Evolutionary conservation across 257 asterid species (phyloP).

Genomic region (Fraxinus pennsylvanica): DNA sequence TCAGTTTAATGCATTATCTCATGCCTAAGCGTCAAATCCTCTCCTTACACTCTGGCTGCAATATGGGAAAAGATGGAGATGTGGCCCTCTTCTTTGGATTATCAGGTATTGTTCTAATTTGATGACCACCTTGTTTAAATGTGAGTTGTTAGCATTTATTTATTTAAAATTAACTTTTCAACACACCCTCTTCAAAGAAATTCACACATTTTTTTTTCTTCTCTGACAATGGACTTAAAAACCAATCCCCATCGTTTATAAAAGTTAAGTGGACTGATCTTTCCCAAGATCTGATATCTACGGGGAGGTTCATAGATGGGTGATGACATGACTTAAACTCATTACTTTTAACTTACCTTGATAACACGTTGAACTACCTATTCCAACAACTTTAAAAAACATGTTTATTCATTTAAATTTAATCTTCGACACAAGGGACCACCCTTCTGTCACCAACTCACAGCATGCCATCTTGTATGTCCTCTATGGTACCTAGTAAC

Average conservation of each 20-base stretch:
- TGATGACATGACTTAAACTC: too few relatives aligned
- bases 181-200: slow-evolving; percentile 2
- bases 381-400: background rate
- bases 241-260: background rate
- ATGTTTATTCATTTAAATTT: slow-evolving; percentile 41
- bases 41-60: slow-evolving; percentile 93
- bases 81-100: slow-evolving; percentile 94
- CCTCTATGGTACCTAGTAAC: background rate
- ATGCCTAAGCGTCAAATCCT: slow-evolving; percentile 94
- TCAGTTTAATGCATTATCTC: slow-evolving; percentile 94
- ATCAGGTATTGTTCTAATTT: slow-evolving; percentile 51
- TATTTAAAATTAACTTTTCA: slow-evolving; percentile 24
- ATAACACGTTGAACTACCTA: background rate
- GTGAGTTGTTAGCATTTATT: slow-evolving; percentile 30
- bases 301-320: background rate
- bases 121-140: background rate
- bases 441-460: too few relatives aligned
- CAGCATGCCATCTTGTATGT: background rate
- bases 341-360: too few relatives aligned
- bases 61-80: slow-evolving; percentile 70
- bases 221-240: background rate
- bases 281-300: background rate
- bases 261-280: background rate
- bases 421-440: slow-evolving; percentile 22
- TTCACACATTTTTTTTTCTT: too few relatives aligned